Evolutionary conservation across 164 flowering plant species (phyloP), one percentile per base, ranked within the genome.

Genomic region (Nymphaea thermarum): DNA sequence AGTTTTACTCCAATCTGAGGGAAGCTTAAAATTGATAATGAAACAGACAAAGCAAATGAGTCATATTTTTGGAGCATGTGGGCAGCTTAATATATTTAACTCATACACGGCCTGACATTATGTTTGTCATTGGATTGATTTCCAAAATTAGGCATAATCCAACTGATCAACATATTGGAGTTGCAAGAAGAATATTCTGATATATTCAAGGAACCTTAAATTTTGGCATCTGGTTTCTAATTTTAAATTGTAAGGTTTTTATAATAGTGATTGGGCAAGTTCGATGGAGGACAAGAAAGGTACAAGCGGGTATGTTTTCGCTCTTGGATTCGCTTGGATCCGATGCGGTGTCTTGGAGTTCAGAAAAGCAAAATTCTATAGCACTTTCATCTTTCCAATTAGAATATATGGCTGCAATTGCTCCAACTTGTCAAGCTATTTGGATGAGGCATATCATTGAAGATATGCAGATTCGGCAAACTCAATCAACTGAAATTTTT

Each of bases 21-120:
- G 63, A 64, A 70, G 51, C 42, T 70, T 4, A n/a, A 3, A n/a
- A 53, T n/a, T 57, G 53, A 64, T 64, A 55, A 3, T 55, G 53
- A 15, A 65, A 63, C 5, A 12, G 53, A 3, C 15, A 69, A 42
- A 44, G 62, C 51, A 18, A 43, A 63, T 42, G 53, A 47, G 18
- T 62, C 42, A 2, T 25, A 47, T 62, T 68, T 44, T 65, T 60
- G 44, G n/a, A 10, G 45, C 44, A 43, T 43, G 25, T 65, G 17
- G 47, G 53, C 4, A 18, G 57, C 1, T 68, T 60, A 51, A 59
- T 68, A 51, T 68, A 42, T 59, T 18, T 68, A 2, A 68, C 65
- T 16, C 51, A 44, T 42, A 68, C 70, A 68, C n/a, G 70, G 15
- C 64, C 42, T 42, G 43, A 68, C 16, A 68, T 68, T 6, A 60